Evolutionary conservation across 2,329 filamentous ascomycete genomes (phyloP).

Genomic region (Fusarium napiforme): DNA sequence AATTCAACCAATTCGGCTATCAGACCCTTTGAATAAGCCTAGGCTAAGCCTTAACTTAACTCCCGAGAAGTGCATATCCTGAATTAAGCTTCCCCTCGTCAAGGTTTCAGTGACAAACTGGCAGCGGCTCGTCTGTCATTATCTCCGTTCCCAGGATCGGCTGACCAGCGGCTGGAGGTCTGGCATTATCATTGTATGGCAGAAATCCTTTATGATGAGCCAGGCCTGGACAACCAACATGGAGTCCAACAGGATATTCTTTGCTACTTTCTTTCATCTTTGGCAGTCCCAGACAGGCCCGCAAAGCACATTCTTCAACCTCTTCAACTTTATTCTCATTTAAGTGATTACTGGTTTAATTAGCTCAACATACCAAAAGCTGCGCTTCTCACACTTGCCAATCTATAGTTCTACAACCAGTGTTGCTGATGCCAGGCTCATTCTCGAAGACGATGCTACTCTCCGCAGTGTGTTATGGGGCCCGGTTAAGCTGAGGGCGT

Average conservation of each 20-base stretch:
- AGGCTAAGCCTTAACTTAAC: slow-evolving; percentile 9
- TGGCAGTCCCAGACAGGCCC: slow-evolving; percentile 26
- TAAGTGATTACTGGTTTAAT: slow-evolving; percentile 4
- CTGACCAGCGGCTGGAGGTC: neutral
- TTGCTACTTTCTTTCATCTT: slow-evolving; percentile 24
- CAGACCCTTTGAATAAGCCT: slow-evolving; percentile 21
- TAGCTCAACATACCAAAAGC: slow-evolving; percentile 27
- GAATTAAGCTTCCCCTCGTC: neutral
- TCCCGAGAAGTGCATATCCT: slow-evolving; percentile 1
- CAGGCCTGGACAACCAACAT: neutral
- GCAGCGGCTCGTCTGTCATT: neutral
- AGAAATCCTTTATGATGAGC: slow-evolving; percentile 13
- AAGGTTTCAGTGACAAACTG: slow-evolving; percentile 11
- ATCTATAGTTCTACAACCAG: slow-evolving; percentile 33
- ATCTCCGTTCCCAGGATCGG: neutral
- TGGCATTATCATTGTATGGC: neutral
- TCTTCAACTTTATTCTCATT: slow-evolving; percentile 8
- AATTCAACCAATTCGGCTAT: slow-evolving; percentile 11
- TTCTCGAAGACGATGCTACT: slow-evolving; percentile 61
- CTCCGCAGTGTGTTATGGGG: slow-evolving; percentile 64
- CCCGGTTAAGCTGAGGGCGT: slow-evolving; percentile 24
- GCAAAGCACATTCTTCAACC: slow-evolving; percentile 12
- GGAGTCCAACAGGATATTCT: slow-evolving; percentile 1
- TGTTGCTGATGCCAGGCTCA: slow-evolving; percentile 58
- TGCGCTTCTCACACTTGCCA: slow-evolving; percentile 34